A percentile compares a stretch with the other conserved stretches of the same genome.
Conservation (phyloP, 352 stramenopile genomes). For the Aphanomyces astaci region DNA sequence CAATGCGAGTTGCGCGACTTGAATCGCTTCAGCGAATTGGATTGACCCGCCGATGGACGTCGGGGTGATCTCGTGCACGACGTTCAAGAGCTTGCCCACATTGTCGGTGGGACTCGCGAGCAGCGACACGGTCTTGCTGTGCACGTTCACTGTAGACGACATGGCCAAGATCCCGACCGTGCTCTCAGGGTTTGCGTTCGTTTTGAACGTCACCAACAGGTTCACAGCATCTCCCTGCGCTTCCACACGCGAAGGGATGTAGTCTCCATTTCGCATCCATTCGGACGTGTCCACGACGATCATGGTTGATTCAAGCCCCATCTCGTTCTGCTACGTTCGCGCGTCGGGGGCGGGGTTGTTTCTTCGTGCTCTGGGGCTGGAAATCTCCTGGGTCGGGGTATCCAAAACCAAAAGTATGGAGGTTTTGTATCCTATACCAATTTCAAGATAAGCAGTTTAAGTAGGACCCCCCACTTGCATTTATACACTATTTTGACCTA, state of each 20-base stretch:
- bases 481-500: no score
- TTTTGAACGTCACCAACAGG: constrained; percentile 95
- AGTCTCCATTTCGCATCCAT: constrained; percentile 99
- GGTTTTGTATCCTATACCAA: constrained; percentile 4
- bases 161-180: constrained; percentile 97
- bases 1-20: constrained; percentile 95
- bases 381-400: neutral
- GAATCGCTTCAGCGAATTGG: constrained; percentile 94
- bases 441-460: neutral
- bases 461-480: neutral
- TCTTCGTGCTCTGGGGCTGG: constrained; percentile 9
- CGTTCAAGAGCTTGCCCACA: constrained; percentile 94
- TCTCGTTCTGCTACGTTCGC: constrained; percentile 23
- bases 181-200: constrained; percentile 96
- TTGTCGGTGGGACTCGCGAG: constrained; percentile 96
- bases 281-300: constrained; percentile 96
- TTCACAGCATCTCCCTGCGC: constrained; percentile 98
- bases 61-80: constrained; percentile 84
- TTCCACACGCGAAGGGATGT: constrained; percentile 96
- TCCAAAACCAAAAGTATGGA: constrained; percentile 4
- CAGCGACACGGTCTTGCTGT: constrained; percentile 33
- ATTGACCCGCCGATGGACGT: constrained; percentile 63
- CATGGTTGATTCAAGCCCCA: constrained; percentile 81
- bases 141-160: constrained; percentile 38
- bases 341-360: neutral